Evolutionary conservation across 1,284 basidiomycete species (phyloP), one percentile per base, ranked within the genome.

Genomic region (Sutorius eximius): DNA sequence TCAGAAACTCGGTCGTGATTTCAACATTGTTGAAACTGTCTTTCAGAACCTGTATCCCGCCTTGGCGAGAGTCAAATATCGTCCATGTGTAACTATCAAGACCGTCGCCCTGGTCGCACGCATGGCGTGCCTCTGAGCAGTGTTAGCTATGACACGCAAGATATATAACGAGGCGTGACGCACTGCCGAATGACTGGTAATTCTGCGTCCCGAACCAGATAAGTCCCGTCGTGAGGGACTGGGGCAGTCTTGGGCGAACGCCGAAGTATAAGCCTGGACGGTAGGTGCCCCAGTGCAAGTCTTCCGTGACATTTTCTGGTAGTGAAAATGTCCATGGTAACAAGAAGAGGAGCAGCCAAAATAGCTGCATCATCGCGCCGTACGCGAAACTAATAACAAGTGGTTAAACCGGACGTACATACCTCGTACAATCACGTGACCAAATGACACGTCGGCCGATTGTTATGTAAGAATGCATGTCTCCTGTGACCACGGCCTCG

Each of bases 251-350:
- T 20, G 95, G 91, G 44, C 92, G 79, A 50, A 98, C 75, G 30
- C 95, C 95, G 73, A 98, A 96, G 76, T 97, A 98, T 30, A 97
- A 80, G 66, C 93, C 92, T 1, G 95, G 93, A 38, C 95, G 79
- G 70, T 95, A 97, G 0, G 90, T 79, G 3, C 93, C 93, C 95
- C 95, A 97, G 61, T 93, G 71, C n/a, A 93, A 72, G 9, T 87
- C 84, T 56, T 85, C 79, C 46, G 87, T 82, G 30, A 66, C 72
- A 62, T 81, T 78, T 59, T 52, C 51, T 34, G 55, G 55, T 40
- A 57, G 38, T 11, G 66, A 61, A 32, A 53, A 56, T 52, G 50
- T 53, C 12, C n/a, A 49, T 22, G 71, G 60, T 3, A 66, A 50
- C 18, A 62, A 52, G 32, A 68, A 55, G 45, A 73, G 53, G 29